Evolutionary conservation across 495 filamentous ascomycete species (phyloP), one percentile per base, ranked within the genome.

Genomic region (Oleoguttula mirabilis): DNA sequence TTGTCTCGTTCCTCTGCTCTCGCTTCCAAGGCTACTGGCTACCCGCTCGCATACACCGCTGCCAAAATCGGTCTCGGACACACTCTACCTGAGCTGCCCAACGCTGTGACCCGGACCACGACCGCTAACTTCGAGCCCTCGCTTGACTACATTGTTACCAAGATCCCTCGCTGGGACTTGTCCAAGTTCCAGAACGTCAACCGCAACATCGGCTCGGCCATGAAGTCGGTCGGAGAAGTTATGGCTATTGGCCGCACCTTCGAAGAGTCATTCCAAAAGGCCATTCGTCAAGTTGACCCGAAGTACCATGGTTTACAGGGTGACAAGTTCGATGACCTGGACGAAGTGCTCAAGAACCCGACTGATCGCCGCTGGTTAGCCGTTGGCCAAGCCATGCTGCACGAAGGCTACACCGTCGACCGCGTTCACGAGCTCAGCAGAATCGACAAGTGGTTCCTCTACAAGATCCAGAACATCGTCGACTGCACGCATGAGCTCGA

Each of bases 231-330:
- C 34, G 88, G 88, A 45, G 88, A 98, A 64, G 88, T 98, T 36
- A 98, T 98, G 88, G 90, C 88, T 38, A 98, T 98, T 62, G 88
- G 88, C 47, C 76, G 88, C 59, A 95, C 90, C 28, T 98, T 94
- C 52, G 90, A 98, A 63, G 88, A 98, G 66, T 93, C 85, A n/a
- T 88, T 98, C 61, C 88, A 98, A 63, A 98, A 98, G 66, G 88
- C 88, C 48, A 88, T 94, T 55, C 80, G 88, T 33, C 86, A 94
- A 67, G 88, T 98, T 44, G 88, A 98, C 60, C 88, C 88, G 40
- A 75, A 73, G 47, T 98, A 80, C 60, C 59, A 88, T 47, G 88
- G 88, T 51, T 88, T 98, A 67, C 90, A 98, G 69, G 88, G 88
- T 41, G 90, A 80, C 55, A 75, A 88, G 53, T 98, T 95, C 55